These are phyloP conservation scores for Rhynchospora breviuscula DNA, from an alignment of 176 grass and related monocot species.

Conservation along the genomic window DNA sequence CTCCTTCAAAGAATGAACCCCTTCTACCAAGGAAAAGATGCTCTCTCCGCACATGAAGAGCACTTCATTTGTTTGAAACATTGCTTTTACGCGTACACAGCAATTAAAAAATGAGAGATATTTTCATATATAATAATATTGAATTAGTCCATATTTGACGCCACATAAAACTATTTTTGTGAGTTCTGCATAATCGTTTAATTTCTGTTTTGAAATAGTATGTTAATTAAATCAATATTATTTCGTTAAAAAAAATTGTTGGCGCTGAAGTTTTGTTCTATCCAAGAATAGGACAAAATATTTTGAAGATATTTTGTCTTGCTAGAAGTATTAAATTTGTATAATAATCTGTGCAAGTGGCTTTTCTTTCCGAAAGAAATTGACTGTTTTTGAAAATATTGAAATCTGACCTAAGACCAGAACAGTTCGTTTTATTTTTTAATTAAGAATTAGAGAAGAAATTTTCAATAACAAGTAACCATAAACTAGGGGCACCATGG, in stretches of 20 bases:
- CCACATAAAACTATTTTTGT: too few species aligned
- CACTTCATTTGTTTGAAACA: neutral
- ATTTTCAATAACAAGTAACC: neutral
- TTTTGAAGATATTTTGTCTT: too few species aligned
- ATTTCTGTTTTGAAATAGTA: neutral
- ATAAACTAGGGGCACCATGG: neutral
- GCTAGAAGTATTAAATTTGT: neutral
- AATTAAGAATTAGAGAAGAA: neutral
- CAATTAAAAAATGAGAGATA: too few species aligned
- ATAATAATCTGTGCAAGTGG: neutral
- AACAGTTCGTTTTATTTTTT: neutral
- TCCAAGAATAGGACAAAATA: too few species aligned
- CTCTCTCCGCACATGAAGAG: neutral
- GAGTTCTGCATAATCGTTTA: neutral
- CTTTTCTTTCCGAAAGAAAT: neutral
- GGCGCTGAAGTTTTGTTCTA: neutral
- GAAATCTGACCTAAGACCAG: neutral
- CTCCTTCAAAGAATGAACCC: neutral
- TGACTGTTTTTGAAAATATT: neutral
- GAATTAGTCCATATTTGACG: neutral
- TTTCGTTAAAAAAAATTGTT: neutral
- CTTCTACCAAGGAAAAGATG: neutral
- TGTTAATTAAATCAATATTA: neutral
- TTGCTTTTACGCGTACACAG: too few species aligned
- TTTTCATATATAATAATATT: too few species aligned